Evolutionary conservation across 352 stramenopile genomes (phyloP), one percentile per base, ranked within the genome.

Genomic region (Thalassiosira ordinaria): DNA sequence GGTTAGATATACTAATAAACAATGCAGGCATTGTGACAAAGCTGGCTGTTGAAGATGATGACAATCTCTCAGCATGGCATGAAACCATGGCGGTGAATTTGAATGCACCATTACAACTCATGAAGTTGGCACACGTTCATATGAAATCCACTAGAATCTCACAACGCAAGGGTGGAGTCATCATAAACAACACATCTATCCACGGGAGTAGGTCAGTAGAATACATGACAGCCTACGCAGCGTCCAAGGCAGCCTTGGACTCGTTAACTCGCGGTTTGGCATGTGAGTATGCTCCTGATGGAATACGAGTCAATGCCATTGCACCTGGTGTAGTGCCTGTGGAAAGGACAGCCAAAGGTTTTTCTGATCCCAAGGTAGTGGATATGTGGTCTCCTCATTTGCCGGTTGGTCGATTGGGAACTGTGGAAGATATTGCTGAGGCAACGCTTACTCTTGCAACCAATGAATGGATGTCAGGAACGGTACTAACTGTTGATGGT

Each of bases 21-120:
- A 91, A 91, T 62, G 86, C 86, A 18, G 86, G 86, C 0, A 73
- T 88, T 11, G 70, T 91, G 11, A 88, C 83, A 22, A 91, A 91
- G 78, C 46, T 87, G 13, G 77, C 83, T 2, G 7, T 81, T 35
- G 80, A 91, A 64, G 83, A 90, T 46, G 80, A 84, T 24, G 73
- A 82, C 26, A 41, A 74, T 24, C 35, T 87, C 9, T 74, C 69
- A 5, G n/a, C 37, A 18, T 91, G 84, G 83, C 61, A 86, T 31
- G 83, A 91, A 59, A 90, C 83, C 0, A 78, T 90, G 52, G 52
- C 57, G 6, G 66, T 91, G 0, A 91, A 91, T 73, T 64, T 90
- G 26, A 51, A 90, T 74, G 86, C 86, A 35, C 86, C 83, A 9
- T 65, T 84, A 24, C 66, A 82, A 53, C 60, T 90, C 2, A 78